These are phyloP conservation scores for Stephanodiscus triporus DNA, from an alignment of 108 stramenopile species.

Conservation along the genomic window DNA sequence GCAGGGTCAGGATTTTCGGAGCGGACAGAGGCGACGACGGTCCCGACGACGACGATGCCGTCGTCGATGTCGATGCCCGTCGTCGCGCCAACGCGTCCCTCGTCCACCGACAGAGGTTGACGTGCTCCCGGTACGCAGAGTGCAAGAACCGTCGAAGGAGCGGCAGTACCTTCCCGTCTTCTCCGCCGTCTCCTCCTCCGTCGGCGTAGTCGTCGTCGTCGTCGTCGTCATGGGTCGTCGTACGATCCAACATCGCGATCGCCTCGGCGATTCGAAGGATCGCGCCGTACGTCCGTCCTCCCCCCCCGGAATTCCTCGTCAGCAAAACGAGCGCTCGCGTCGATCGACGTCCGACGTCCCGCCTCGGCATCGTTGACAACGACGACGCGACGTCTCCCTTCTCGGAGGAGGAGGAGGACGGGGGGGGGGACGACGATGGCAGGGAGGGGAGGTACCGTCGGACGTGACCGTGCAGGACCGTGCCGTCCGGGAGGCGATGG, in stretches of 20 bases:
- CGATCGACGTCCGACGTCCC: constrained; percentile 49
- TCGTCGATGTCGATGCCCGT: too few species aligned
- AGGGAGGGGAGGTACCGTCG: constrained; percentile 36
- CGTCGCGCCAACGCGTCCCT: too few species aligned
- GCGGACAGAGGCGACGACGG: background rate
- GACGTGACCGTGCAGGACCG: constrained; percentile 46
- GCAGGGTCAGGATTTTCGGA: constrained; percentile 24
- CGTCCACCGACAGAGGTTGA: constrained; percentile 26
- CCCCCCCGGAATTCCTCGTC: constrained; percentile 48
- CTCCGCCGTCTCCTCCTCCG: background rate
- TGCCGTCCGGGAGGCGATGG: constrained; percentile 33
- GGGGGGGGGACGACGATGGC: background rate
- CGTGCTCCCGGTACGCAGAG: constrained; percentile 31
- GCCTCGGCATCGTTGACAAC: constrained; percentile 1
- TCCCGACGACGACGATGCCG: too few species aligned
- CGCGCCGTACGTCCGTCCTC: constrained; percentile 32
- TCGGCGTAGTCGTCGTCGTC: too few species aligned
- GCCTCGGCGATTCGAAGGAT: constrained; percentile 45
- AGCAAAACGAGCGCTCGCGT: constrained; percentile 49
- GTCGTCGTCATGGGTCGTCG: too few species aligned
- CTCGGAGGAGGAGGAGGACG: too few species aligned
- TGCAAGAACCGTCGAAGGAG: constrained; percentile 32
- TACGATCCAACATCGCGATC: constrained; percentile 14
- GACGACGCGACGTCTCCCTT: background rate
- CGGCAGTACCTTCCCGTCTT: background rate